Conservation (phyloP, 2,329 filamentous ascomycete genomes). For the Aspergillus sp. region DNA sequence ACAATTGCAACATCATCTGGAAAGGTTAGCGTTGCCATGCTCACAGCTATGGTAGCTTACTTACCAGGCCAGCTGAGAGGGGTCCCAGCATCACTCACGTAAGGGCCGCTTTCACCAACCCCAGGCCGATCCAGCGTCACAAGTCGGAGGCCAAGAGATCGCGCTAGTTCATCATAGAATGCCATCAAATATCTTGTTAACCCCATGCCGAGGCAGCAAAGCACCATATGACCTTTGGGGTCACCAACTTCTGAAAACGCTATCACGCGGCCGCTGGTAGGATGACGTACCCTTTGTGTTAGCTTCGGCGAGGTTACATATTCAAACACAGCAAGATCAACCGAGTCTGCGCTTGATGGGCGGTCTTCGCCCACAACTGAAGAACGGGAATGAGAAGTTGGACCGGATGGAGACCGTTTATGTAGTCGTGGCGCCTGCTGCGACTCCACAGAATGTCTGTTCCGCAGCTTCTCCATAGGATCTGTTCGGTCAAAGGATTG, state of each 20-base stretch:
- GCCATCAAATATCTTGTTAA: slow-evolving; percentile 92
- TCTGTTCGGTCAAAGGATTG: slow-evolving; percentile 33
- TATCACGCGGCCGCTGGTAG: slow-evolving; percentile 81
- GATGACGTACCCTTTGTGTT: slow-evolving; percentile 84
- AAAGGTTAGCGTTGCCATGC: slow-evolving; percentile 8
- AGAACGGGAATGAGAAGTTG: slow-evolving; percentile 39
- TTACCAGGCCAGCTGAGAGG: slow-evolving; percentile 91
- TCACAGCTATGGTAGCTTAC: neutral
- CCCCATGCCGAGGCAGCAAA: slow-evolving; percentile 98
- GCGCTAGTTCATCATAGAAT: slow-evolving; percentile 93
- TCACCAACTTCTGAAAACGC: slow-evolving; percentile 97
- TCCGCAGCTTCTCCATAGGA: slow-evolving; percentile 24
- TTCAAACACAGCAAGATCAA: slow-evolving; percentile 82
- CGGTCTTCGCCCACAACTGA: slow-evolving; percentile 63
- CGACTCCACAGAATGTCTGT: slow-evolving; percentile 31
- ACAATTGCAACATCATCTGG: slow-evolving; percentile 85
- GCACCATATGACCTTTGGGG: slow-evolving; percentile 83
- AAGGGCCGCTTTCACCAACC: slow-evolving; percentile 86
- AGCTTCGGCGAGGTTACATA: slow-evolving; percentile 82
- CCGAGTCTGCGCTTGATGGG: slow-evolving; percentile 76
- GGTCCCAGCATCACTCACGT: slow-evolving; percentile 76
- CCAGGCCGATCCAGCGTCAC: slow-evolving; percentile 94
- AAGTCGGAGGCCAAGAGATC: slow-evolving; percentile 81
- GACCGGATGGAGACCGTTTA: slow-evolving; percentile 40
- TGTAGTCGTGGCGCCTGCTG: slow-evolving; percentile 30